These are phyloP conservation scores for Picochlorum costavermella DNA, from an alignment of 139 green algal genomes.

Conservation along the genomic window DNA sequence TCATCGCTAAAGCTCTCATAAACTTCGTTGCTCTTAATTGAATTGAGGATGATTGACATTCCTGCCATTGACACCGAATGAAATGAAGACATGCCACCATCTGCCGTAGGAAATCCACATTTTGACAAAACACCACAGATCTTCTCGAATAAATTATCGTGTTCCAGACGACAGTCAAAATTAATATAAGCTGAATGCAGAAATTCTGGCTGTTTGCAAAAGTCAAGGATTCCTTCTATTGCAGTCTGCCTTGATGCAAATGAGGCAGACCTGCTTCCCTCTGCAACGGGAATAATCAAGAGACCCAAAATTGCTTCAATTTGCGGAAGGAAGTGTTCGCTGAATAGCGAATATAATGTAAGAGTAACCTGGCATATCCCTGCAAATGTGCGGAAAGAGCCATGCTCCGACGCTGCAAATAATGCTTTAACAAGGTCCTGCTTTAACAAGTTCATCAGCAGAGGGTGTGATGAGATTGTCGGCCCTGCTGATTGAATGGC, in stretches of 20 bases:
- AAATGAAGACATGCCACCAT: constrained; percentile 53
- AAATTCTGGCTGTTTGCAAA: constrained; percentile 79
- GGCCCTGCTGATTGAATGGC: constrained; percentile 39
- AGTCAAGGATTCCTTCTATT: constrained; percentile 86
- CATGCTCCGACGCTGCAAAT: constrained; percentile 29
- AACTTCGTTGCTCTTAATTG: constrained; percentile 23
- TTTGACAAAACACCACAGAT: constrained; percentile 65
- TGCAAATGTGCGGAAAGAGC: constrained; percentile 35
- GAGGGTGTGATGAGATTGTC: constrained; percentile 34
- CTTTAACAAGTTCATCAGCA: constrained; percentile 53
- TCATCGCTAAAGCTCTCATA: background rate
- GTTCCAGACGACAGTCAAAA: constrained; percentile 68
- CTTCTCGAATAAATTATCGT: constrained; percentile 76
- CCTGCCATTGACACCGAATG: constrained; percentile 82
- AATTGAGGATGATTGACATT: constrained; percentile 70
- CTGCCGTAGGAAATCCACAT: constrained; percentile 67
- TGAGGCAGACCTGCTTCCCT: constrained; percentile 36
- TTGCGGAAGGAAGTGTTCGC: constrained; percentile 64
- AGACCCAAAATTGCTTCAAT: constrained; percentile 70
- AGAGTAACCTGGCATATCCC: constrained; percentile 54
- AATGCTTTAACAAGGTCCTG: constrained; percentile 55
- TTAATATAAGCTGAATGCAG: constrained; percentile 79
- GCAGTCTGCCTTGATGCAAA: constrained; percentile 72
- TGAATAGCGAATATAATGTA: constrained; percentile 67
- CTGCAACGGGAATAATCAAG: constrained; percentile 75